Evolutionary conservation across 2,329 filamentous ascomycete species (phyloP).

Genomic region (Setomelanomma holmii): DNA sequence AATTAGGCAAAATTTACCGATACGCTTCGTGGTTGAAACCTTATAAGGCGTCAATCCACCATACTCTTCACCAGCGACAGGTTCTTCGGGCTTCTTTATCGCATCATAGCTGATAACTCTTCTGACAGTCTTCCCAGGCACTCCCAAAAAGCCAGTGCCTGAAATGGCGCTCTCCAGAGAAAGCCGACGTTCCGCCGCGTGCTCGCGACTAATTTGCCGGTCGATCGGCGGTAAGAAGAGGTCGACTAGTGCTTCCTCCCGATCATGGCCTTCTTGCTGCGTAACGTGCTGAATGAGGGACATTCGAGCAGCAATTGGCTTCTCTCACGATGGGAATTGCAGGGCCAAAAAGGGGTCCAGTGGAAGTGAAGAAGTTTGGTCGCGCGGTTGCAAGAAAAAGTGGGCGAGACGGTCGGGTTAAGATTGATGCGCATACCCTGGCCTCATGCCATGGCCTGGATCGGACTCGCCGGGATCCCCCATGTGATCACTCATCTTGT

Average conservation of each 20-base stretch:
- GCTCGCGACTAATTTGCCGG: slow-evolving; percentile 37
- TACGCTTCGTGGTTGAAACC: slow-evolving; percentile 48
- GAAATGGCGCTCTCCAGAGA: slow-evolving; percentile 39
- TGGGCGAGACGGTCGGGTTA: slow-evolving; percentile 13
- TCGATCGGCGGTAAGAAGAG: slow-evolving; percentile 45
- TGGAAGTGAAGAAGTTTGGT: neutral
- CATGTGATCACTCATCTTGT: slow-evolving; percentile 13
- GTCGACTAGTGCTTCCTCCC: slow-evolving; percentile 50
- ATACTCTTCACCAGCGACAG: slow-evolving; percentile 46
- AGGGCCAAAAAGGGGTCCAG: slow-evolving; percentile 9
- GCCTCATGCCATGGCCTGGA: slow-evolving; percentile 22
- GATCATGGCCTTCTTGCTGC: slow-evolving; percentile 57
- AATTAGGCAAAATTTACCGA: slow-evolving; percentile 35
- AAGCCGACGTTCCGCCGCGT: slow-evolving; percentile 37
- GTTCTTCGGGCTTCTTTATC: slow-evolving; percentile 49
- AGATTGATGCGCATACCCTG: slow-evolving; percentile 18
- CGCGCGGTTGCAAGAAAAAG: neutral
- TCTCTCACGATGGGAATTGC: slow-evolving; percentile 12
- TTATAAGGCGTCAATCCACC: slow-evolving; percentile 59
- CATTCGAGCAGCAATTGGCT: slow-evolving; percentile 45
- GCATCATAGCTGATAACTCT: slow-evolving; percentile 58
- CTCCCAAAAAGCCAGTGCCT: slow-evolving; percentile 23
- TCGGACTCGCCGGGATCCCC: slow-evolving; percentile 10
- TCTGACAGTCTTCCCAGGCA: slow-evolving; percentile 42
- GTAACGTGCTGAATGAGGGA: slow-evolving; percentile 62